Percentiles rank a stretch among this genome's conserved stretches.
phyloP scores from a whole-genome alignment of 1,139 yeast genomes.

The Hansenula anomala region DNA sequence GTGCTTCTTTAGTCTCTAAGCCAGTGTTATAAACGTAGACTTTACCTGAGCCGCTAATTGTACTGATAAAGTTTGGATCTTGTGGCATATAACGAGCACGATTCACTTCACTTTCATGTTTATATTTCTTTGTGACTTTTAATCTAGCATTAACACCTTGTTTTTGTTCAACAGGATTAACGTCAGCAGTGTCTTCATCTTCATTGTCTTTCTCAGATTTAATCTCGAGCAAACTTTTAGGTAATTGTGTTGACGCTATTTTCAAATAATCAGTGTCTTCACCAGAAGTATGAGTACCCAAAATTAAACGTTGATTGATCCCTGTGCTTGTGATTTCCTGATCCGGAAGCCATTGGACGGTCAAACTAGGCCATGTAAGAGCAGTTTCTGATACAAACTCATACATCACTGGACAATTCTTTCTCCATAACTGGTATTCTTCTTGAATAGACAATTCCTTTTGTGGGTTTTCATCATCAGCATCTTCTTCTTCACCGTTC shows the following conservation, averaged over 20 bases:
- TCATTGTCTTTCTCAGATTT: slow-evolving; percentile 9
- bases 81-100: slow-evolving; percentile 83
- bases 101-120: slow-evolving; percentile 61
- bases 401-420: slow-evolving; percentile 75
- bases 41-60: slow-evolving; percentile 74
- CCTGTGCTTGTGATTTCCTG: slow-evolving; percentile 5
- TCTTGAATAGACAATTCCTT: slow-evolving; percentile 36
- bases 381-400: slow-evolving; percentile 79
- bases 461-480: slow-evolving; percentile 8
- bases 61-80: slow-evolving; percentile 60
- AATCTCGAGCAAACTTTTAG: slow-evolving; percentile 30
- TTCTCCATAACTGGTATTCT: slow-evolving; percentile 75
- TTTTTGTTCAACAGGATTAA: slow-evolving; percentile 17
- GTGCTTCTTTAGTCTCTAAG: slow-evolving; percentile 29
- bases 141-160: slow-evolving; percentile 42
- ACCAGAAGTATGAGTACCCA: slow-evolving; percentile 89
- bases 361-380: slow-evolving; percentile 74
- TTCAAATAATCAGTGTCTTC: slow-evolving; percentile 74
- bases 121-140: slow-evolving; percentile 55
- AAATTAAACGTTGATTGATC: slow-evolving; percentile 39
- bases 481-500: not conserved
- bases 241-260: slow-evolving; percentile 69
- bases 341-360: slow-evolving; percentile 70
- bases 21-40: slow-evolving; percentile 57
- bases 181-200: slow-evolving; percentile 11